Conservation (phyloP, 2,329 filamentous ascomycete species). For the Lecanosticta acicola region DNA sequence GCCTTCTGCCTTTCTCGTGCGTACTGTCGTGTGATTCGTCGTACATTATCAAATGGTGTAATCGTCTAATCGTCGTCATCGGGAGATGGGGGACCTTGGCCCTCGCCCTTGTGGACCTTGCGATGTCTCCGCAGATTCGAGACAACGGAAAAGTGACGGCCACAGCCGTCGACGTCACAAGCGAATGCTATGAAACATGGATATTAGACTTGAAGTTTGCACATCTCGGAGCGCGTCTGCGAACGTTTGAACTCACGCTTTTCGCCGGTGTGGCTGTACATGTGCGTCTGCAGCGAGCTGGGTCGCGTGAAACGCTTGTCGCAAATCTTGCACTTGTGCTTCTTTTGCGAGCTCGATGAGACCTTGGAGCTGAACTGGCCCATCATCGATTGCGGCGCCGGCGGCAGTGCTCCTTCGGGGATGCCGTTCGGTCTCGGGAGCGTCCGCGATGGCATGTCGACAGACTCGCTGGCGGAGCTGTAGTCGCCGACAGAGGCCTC, state of each 20-base stretch:
- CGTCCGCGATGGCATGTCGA: conserved; percentile 78
- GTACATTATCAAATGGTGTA: not conserved
- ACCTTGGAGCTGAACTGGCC: conserved; percentile 96
- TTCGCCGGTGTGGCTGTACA: conserved; percentile 97
- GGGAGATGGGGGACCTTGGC: conserved; percentile 42
- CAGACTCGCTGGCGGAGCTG: conserved; percentile 80
- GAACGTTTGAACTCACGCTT: conserved; percentile 67
- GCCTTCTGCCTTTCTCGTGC: too few species aligned
- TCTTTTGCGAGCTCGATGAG: conserved; percentile 93
- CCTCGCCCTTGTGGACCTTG: conserved; percentile 86
- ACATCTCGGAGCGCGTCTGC: conserved; percentile 3
- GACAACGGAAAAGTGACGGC: conserved; percentile 93
- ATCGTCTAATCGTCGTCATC: conserved; percentile 37
- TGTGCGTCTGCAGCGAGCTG: conserved; percentile 91
- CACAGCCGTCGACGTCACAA: conserved; percentile 91
- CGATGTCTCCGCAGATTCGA: conserved; percentile 91
- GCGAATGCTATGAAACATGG: conserved; percentile 87
- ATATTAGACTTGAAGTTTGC: conserved; percentile 23
- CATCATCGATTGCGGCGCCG: conserved; percentile 96
- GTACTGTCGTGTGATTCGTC: conserved; percentile 11
- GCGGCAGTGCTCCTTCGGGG: conserved; percentile 59
- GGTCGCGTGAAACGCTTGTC: conserved; percentile 95
- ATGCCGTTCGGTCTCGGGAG: conserved; percentile 70
- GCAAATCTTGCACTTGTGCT: conserved; percentile 99
- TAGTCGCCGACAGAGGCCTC: conserved; percentile 87